phyloP scores from a whole-genome alignment of 163 green algal genomes.

The Scenedesmus sp. region DNA sequence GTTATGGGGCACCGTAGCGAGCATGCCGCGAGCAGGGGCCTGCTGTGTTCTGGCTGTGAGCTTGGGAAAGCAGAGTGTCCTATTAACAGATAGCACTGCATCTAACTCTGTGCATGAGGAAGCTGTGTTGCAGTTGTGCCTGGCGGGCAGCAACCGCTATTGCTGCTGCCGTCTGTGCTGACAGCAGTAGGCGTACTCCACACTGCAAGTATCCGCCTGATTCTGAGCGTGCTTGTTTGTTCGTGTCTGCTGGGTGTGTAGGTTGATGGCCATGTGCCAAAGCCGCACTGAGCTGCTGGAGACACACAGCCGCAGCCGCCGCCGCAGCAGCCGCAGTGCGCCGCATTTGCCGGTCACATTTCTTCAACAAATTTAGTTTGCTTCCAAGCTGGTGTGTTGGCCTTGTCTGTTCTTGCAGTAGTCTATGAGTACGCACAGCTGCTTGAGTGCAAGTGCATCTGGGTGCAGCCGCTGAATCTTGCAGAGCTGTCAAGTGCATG shows the following conservation, averaged over 20 bases:
- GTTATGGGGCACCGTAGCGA: no score
- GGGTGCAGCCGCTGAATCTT: no score
- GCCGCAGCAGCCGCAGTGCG: no score
- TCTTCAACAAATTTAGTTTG: background rate
- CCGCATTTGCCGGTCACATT: no score
- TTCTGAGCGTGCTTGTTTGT: background rate
- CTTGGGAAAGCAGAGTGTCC: background rate
- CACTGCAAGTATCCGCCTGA: background rate
- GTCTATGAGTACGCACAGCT: no score
- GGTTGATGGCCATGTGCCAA: constrained; percentile 86
- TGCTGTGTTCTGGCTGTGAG: no score
- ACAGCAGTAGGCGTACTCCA: background rate
- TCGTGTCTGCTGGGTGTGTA: constrained; percentile 16
- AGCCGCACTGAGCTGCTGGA: constrained; percentile 76
- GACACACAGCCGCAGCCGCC: background rate
- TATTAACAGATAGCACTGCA: background rate
- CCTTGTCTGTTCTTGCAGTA: no score
- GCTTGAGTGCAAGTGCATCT: no score
- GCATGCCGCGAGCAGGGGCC: background rate
- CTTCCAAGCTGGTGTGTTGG: no score
- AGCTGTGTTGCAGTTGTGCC: background rate
- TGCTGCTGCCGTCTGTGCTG: background rate
- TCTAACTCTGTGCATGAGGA: background rate
- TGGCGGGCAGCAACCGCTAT: background rate
- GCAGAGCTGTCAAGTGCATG: no score